phyloP scores from a whole-genome alignment of 257 asterid species.

The Craterostigma plantagineum region DNA sequence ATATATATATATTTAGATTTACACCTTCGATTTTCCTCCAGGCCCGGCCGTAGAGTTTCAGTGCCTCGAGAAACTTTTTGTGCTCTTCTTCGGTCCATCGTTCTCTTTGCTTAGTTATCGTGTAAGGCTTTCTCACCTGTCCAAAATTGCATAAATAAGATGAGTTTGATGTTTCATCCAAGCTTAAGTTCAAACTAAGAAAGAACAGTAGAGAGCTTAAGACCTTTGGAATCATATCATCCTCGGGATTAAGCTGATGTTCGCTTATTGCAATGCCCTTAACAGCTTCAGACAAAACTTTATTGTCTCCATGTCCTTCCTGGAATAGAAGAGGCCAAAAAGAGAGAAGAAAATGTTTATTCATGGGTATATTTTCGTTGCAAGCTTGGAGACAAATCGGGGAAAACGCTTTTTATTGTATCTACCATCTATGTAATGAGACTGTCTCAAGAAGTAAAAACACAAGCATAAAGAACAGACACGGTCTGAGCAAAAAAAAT shows the following conservation, averaged over 20 bases:
- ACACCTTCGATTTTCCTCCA: conserved; percentile 95
- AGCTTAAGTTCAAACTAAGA: neutral
- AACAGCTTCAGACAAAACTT: no score
- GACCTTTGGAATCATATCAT: conserved; percentile 54
- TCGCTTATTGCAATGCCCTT: neutral
- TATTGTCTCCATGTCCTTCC: no score
- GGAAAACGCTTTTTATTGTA: no score
- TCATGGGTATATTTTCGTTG: no score
- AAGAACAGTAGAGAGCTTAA: neutral
- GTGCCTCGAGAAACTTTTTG: conserved; percentile 69
- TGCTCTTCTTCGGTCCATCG: conserved; percentile 95
- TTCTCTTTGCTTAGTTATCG: conserved; percentile 84
- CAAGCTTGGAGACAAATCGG: no score
- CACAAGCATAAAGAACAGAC: no score
- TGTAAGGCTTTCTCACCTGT: conserved; percentile 79
- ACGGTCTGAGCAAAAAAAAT: no score
- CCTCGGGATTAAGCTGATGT: conserved; percentile 11
- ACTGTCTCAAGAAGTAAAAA: no score
- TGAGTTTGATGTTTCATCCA: neutral
- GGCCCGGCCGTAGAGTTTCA: conserved; percentile 80
- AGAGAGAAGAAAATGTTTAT: no score
- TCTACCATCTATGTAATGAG: no score
- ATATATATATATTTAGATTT: neutral
- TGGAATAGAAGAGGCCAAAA: no score
- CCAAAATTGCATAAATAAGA: neutral